Evolutionary conservation across 2,329 filamentous ascomycete species (phyloP), one percentile per base, ranked within the genome.

Genomic region (Dactylellina leptospora): DNA sequence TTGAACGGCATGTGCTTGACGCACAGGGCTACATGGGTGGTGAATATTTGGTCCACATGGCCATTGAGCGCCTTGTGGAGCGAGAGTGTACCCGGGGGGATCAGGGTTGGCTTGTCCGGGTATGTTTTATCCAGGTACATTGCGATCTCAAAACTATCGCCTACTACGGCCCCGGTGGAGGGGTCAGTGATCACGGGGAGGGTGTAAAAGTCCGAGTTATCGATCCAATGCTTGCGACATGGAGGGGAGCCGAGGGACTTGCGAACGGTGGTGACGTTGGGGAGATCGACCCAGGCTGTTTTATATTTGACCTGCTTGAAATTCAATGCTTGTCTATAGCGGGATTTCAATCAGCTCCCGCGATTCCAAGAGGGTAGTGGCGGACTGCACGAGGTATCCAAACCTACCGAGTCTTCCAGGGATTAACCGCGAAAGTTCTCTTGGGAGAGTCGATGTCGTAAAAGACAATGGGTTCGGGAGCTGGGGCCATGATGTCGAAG

Each of bases 91-190:
- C 77, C 51, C 78, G 76, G 0, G 77, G 42, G 0, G 83, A 83
- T 75, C 88, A 85, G 1, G 88, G 80, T 47, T 82, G 78, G 0
- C 81, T 81, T 0, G 75, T 78, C 61, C 0, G 85, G 84, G 61
- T 85, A 87, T 0, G 77, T 81, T 1, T 81, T 78, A 22, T 88
- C 82, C 0, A 89, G 81, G 75, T 88, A 84, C 16, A 83, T 78
- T 4, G 87, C 87, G 69, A 89, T 89, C 54, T 89, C 87, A 76
- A 88, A 88, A 0, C 86, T 85, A 78, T 89, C 87, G 5, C 87
- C 87, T 1, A 88, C 56, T 0, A 80, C 48, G 0, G 78, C 69
- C 4, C 75, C 76, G 0, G 82, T 83, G 20, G 75, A 56, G 0
- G 80, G 76, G 56, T 88, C 84, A 0, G 79, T 74, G 16, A 89